Conservation (phyloP, 2,329 filamentous ascomycete species). For the Colletotrichum graminicola region DNA sequence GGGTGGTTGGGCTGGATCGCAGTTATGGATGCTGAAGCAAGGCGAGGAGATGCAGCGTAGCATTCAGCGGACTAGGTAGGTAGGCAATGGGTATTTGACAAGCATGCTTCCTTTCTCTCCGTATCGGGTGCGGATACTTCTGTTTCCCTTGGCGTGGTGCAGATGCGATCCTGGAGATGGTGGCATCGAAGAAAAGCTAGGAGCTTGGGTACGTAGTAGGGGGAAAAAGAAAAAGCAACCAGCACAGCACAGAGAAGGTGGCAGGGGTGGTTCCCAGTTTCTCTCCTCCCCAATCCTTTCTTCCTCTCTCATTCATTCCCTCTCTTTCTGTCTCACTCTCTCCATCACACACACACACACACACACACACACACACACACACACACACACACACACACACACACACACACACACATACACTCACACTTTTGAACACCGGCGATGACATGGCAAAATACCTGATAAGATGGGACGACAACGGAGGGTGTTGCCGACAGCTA, state of each 20-base stretch:
- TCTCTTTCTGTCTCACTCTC: background rate
- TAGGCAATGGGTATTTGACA: background rate
- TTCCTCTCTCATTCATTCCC: background rate
- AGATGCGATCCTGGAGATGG: constrained; percentile 12
- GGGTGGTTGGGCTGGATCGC: constrained; percentile 37
- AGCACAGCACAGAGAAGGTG: background rate
- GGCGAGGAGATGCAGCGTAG: constrained; percentile 24
- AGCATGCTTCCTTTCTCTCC: background rate
- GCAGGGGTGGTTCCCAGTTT: constrained; percentile 44
- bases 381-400: too few species aligned
- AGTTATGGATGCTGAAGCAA: constrained; percentile 32
- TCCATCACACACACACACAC: background rate
- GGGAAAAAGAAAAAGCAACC: background rate
- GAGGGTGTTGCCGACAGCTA: background rate
- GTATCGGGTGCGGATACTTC: background rate
- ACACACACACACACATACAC: too few species aligned
- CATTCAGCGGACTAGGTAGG: background rate
- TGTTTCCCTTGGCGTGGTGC: too few species aligned
- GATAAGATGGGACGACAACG: background rate
- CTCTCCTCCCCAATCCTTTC: background rate
- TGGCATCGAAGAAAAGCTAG: background rate
- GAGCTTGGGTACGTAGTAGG: too few species aligned
- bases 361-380: too few species aligned
- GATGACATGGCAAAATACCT: background rate
- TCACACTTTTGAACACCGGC: background rate